These are phyloP conservation scores for Acephala macrosclerotiorum DNA, from an alignment of 2,329 filamentous ascomycete genomes.

Conservation along the genomic window DNA sequence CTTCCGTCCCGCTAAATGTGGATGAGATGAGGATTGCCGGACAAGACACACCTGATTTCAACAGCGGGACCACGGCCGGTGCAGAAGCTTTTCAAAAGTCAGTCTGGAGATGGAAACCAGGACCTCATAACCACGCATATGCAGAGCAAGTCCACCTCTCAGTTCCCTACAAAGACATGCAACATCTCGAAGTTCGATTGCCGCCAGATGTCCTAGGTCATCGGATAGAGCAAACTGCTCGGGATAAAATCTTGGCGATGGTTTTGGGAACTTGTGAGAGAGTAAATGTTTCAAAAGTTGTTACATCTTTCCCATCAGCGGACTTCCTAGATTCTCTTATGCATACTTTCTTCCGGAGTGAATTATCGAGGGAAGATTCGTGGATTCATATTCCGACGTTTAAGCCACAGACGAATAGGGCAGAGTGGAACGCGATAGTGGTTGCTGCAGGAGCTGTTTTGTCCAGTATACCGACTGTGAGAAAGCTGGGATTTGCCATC, in stretches of 20 bases:
- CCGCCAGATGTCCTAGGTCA: conserved; percentile 17
- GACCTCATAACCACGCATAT: conserved; percentile 15
- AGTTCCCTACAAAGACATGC: conserved; percentile 16
- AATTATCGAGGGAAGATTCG: conserved; percentile 26
- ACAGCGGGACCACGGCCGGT: conserved; percentile 16
- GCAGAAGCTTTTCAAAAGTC: conserved; percentile 29
- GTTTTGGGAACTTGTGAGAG: conserved; percentile 23
- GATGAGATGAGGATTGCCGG: background rate
- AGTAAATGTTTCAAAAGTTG: conserved; percentile 15
- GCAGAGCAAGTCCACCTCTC: conserved; percentile 21
- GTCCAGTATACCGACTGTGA: conserved; percentile 23
- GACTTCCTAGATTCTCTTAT: conserved; percentile 31
- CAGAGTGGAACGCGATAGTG: conserved; percentile 27
- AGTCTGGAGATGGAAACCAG: conserved; percentile 28
- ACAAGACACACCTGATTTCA: conserved; percentile 12
- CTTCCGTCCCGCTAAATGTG: conserved; percentile 1
- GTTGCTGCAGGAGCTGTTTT: conserved; percentile 32
- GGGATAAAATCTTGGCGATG: conserved; percentile 35
- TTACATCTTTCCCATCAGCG: conserved; percentile 34
- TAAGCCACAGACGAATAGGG: conserved; percentile 10
- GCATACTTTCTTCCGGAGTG: conserved; percentile 28
- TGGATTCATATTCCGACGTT: conserved; percentile 35
- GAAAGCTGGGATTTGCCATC: conserved; percentile 37
- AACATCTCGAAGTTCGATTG: background rate
- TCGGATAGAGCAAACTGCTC: conserved; percentile 20